Base-by-base conservation (phyloP, 2,329 filamentous ascomycete genomes). In the Lithohypha guttulata region DNA sequence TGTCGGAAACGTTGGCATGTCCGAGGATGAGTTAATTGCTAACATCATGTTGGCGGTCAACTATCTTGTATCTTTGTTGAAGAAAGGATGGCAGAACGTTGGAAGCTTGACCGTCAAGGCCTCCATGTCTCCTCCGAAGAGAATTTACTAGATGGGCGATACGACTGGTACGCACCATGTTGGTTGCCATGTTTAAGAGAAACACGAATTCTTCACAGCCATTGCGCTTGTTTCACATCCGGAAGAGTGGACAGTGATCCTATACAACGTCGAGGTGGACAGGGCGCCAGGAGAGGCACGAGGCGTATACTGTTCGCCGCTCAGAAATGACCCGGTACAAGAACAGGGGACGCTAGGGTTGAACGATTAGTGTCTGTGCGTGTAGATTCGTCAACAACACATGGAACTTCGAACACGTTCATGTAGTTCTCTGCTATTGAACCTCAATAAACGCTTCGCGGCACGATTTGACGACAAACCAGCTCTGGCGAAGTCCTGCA, bases 11-110 rank as follows among this genome's bases (percentile, higher is more conserved):
- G 91, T 98, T 59, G 86, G 81, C 60, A 98, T 98, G 91, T 82
- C 77, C 53, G 73, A 85, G 73, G 91, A 98, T 63, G 84, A 95
- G 76, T 74, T 98, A 55, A 81, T 98, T 56, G 83, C 77, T 64
- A 98, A 98, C 82, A 87, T 96, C 72, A 98, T 98, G 91, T 73
- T 98, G 73, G 78, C 89, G 70, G 96, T 98, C 81, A 98, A 98
- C 84, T 98, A 98, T 80, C 81, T 98, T 54, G 89, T 98, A 67
- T 95, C 86, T 52, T 77, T 98, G 58, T 76, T 98, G 66, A 98
- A 98, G 86, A 98, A 98, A 84, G 91, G 91, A 67, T 98, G 91
- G 91, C 91, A 98, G 79, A 98, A 98, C 79, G 91, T 98, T 62
- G 91, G 91, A 66, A 91, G 83, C 77, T 79, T 98, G 73, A 94